A percentile compares a stretch with the other conserved stretches of the same genome.
Evolutionary conservation across 2,329 filamentous ascomycete species (phyloP).

Genomic region (Fusarium armeniacum): DNA sequence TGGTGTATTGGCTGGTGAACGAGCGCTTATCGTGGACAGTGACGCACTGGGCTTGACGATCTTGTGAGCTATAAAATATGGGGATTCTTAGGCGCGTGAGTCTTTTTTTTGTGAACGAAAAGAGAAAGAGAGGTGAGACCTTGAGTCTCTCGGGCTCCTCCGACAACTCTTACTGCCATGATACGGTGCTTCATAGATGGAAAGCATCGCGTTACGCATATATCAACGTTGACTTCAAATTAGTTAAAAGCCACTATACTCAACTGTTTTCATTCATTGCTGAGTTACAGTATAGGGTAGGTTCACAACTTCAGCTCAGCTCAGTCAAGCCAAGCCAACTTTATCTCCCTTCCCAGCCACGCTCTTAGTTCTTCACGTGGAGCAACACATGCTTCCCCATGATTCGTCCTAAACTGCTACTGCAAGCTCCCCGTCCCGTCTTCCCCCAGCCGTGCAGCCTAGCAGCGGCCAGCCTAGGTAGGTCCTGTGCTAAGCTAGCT

Average conservation of each 20-base stretch:
- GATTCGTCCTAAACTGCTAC: conserved; percentile 41
- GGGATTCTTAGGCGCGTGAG: conserved; percentile 39
- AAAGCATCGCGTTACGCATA: background rate
- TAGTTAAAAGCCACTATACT: background rate
- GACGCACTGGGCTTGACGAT: conserved; percentile 45
- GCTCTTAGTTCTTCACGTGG: conserved; percentile 43
- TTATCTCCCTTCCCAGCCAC: conserved; percentile 29
- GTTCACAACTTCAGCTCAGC: conserved; percentile 5
- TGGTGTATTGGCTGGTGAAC: conserved; percentile 44
- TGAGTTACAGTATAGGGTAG: conserved; percentile 5
- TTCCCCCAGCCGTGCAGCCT: conserved; percentile 7
- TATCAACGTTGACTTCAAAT: background rate
- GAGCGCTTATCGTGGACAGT: conserved; percentile 44
- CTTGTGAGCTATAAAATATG: conserved; percentile 49
- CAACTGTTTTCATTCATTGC: background rate
- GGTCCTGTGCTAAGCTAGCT: background rate
- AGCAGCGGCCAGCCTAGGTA: background rate
- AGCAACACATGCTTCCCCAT: conserved; percentile 33
- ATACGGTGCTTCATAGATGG: background rate
- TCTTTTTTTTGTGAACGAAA: conserved; percentile 8
- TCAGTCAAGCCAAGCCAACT: background rate
- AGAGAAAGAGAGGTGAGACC: background rate
- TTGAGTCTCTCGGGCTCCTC: conserved; percentile 1
- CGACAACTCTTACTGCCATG: conserved; percentile 12
- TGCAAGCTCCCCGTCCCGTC: conserved; percentile 5